Evolutionary conservation across 2,329 filamentous ascomycete species (phyloP).

Genomic region (Stagonosporopsis vannaccii): DNA sequence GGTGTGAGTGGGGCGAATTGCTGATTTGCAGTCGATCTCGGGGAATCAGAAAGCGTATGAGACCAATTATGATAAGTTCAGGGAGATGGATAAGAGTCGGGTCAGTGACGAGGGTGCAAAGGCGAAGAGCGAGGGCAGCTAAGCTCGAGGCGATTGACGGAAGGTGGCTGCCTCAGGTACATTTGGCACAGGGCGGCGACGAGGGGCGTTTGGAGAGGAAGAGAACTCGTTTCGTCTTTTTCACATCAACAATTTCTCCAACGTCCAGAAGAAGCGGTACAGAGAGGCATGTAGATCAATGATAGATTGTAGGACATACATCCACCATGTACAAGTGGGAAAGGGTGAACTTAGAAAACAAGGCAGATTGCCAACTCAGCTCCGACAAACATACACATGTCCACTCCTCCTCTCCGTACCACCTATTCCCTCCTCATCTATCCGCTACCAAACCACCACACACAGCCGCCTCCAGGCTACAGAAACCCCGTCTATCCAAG

Average conservation of each 20-base stretch:
- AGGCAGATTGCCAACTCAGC: conserved; percentile 35
- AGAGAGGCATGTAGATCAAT: background rate
- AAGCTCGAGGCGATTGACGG: background rate
- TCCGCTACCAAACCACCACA: conserved; percentile 41
- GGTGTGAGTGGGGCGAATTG: background rate
- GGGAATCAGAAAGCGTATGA: background rate
- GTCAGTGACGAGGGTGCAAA: background rate
- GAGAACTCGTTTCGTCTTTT: background rate
- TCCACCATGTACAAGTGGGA: conserved; percentile 23
- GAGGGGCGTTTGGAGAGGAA: background rate
- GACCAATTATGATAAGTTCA: conserved; percentile 2
- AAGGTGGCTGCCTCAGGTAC: background rate
- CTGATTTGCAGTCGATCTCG: conserved; percentile 6
- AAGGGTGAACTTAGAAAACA: conserved; percentile 23
- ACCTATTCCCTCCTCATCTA: conserved; percentile 21
- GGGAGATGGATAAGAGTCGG: background rate
- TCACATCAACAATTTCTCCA: background rate
- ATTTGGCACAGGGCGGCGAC: background rate
- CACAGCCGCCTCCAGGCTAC: conserved; percentile 41
- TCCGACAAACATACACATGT: conserved; percentile 38
- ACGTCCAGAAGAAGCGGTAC: background rate
- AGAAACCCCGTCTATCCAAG: conserved; percentile 38
- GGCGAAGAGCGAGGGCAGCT: background rate
- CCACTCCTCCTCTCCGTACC: conserved; percentile 20
- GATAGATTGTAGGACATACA: conserved; percentile 28